Base-by-base conservation (phyloP, 164 flowering plant genomes). In the Paratinospora sagittata region DNA sequence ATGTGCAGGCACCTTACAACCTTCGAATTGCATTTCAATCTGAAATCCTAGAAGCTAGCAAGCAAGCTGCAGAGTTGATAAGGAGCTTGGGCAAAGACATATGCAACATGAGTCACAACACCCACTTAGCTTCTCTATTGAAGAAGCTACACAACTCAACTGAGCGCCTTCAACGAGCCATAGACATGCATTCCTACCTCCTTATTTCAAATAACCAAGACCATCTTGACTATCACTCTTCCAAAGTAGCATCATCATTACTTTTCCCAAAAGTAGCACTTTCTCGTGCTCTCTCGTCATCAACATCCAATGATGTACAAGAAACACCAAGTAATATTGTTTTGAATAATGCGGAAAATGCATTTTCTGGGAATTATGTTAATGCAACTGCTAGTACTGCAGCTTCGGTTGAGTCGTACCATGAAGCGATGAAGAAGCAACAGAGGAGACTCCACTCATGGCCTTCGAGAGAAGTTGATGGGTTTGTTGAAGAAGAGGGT, bases 171-270 rank as follows among this genome's bases (percentile, higher is more conserved):
- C 95, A 91, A 60, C 81, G 83, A 11, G 82, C 88, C 39, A 78
- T 91, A n/a, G 84, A 88, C 81, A 67, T 79, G 73, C 91, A 88
- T 74, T 87, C 88, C 3, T 87, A 83, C 64, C 89, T 86, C 74
- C 85, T 89, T 43, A 84, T 79, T 23, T 66, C 90, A 14, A 21
- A 23, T 8, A 36, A 36, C 49, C 70, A 41, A 23, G 89, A 85
- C 0, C 64, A 75, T 21, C 60, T 58, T 0, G 80, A 84, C 26
- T 36, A 3, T 8, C 45, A 47, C 67, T 63, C 78, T 19, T 68
- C 81, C 65, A 81, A 76, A 66, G 83, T 75, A n/a, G n/a, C n/a
- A n/a, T n/a, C n/a, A n/a, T n/a, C n/a, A n/a, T n/a, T n/a, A n/a
- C n/a, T n/a, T n/a, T n/a, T n/a, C n/a, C n/a, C n/a, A n/a, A n/a